These are phyloP conservation scores for Hordeum vulgare DNA, from an alignment of 176 grass and related monocot species.

Conservation along the genomic window DNA sequence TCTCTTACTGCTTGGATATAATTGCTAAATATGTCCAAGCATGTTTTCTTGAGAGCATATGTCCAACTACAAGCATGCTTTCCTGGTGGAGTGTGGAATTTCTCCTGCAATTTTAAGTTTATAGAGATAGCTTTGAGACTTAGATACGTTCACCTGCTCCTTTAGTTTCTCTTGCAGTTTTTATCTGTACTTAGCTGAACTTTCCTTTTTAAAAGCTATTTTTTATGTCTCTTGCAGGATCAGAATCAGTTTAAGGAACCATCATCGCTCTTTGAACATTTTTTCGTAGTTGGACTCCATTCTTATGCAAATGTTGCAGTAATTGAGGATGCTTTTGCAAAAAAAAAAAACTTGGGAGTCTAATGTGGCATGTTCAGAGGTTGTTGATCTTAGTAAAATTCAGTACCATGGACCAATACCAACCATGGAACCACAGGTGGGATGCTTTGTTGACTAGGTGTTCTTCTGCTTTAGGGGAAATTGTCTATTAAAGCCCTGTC, in stretches of 20 bases:
- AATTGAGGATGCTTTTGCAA: conserved; percentile 95
- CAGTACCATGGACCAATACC: conserved; percentile 64
- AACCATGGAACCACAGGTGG: conserved; percentile 87
- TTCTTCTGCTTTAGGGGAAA: conserved; percentile 1
- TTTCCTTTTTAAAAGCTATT: neutral
- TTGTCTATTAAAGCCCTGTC: neutral
- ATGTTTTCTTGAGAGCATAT: neutral
- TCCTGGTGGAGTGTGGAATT: neutral
- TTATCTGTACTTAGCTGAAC: neutral
- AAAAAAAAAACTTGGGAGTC: conserved; percentile 88
- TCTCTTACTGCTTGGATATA: neutral
- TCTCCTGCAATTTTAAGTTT: neutral
- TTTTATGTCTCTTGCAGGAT: conserved; percentile 48
- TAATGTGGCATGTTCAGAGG: conserved; percentile 52
- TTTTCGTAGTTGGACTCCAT: conserved; percentile 91
- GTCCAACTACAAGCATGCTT: neutral
- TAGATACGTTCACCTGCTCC: neutral
- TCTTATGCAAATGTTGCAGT: conserved; percentile 81
- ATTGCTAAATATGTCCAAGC: neutral
- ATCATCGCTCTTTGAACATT: conserved; percentile 69
- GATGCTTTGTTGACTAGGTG: conserved; percentile 22
- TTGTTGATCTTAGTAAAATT: conserved; percentile 60
- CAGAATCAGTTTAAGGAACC: conserved; percentile 58
- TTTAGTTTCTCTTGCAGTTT: conserved; percentile 12
- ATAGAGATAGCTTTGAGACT: neutral